phyloP scores from a whole-genome alignment of 1,284 basidiomycete genomes.

The Apiotrichum laibachii region DNA sequence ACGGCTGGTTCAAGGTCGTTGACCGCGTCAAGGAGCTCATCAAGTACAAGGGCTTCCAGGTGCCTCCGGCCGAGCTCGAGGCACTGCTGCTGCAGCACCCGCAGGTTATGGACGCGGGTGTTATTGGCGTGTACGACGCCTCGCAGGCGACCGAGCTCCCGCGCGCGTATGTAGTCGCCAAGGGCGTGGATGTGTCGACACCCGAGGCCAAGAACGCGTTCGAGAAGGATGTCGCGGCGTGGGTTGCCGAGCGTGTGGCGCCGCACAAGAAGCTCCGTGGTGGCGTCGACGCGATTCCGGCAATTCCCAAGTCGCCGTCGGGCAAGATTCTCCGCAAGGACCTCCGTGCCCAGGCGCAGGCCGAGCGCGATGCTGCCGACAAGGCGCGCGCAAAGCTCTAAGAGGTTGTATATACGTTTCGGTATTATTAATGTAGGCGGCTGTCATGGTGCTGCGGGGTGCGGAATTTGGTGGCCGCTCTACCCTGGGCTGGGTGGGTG shows the following conservation, averaged over 20 bases:
- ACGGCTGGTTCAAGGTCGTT: constrained; percentile 57
- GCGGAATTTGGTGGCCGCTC: too few species aligned
- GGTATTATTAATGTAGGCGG: not conserved
- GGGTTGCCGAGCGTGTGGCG: constrained; percentile 60
- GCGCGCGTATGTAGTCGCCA: constrained; percentile 62
- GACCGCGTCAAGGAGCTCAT: constrained; percentile 70
- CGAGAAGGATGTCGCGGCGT: constrained; percentile 59
- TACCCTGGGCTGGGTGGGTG: too few species aligned
- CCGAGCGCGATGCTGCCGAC: constrained; percentile 26
- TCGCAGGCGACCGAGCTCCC: constrained; percentile 73
- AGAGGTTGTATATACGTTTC: not conserved
- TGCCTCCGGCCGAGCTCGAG: constrained; percentile 80
- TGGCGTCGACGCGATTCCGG: constrained; percentile 52
- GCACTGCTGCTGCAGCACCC: constrained; percentile 68
- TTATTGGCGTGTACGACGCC: constrained; percentile 64
- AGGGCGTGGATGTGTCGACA: constrained; percentile 26
- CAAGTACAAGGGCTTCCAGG: constrained; percentile 62
- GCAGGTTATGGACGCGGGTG: constrained; percentile 66
- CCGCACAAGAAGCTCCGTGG: constrained; percentile 54
- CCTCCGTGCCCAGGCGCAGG: constrained; percentile 31
- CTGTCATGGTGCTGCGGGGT: too few species aligned
- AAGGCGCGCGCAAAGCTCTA: constrained; percentile 17
- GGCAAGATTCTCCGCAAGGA: constrained; percentile 47
- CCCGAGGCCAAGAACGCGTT: constrained; percentile 46
- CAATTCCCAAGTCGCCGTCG: constrained; percentile 52